Evolutionary conservation across 2,329 filamentous ascomycete genomes (phyloP).

Genomic region (Cercospora nicotianae): DNA sequence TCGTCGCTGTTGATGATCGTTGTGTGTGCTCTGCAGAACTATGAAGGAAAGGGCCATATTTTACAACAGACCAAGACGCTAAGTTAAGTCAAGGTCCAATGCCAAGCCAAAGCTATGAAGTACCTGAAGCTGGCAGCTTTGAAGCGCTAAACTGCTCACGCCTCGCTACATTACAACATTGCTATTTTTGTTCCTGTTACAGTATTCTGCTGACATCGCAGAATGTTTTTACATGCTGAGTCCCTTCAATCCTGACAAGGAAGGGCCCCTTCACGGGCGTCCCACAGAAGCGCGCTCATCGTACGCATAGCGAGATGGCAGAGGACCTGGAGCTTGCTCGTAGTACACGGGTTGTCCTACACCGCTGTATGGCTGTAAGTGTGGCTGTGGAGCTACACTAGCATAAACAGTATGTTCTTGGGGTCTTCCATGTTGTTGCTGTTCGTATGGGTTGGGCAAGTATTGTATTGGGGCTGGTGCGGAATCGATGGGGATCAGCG

Average conservation of each 20-base stretch:
- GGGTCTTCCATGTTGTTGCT: constrained; percentile 24
- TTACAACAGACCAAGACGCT: not conserved
- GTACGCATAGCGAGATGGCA: constrained; percentile 20
- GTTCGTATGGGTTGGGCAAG: constrained; percentile 31
- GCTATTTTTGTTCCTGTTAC: not conserved
- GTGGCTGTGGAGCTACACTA: constrained; percentile 14
- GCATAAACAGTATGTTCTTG: constrained; percentile 24
- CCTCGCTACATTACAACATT: not conserved
- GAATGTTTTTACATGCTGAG: not conserved
- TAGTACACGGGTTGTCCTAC: constrained; percentile 23
- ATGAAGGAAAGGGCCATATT: not conserved
- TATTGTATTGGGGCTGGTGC: constrained; percentile 34
- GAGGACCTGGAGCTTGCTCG: constrained; percentile 8
- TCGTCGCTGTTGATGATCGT: not conserved
- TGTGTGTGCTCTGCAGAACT: not conserved
- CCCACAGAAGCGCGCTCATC: constrained; percentile 27
- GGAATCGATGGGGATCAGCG: constrained; percentile 33
- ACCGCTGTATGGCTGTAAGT: constrained; percentile 21
- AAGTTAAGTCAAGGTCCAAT: not conserved
- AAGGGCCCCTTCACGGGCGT: constrained; percentile 11
- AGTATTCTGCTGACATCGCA: not conserved
- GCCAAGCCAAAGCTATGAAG: not conserved
- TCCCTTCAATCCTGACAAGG: not conserved
- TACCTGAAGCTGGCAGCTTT: not conserved
- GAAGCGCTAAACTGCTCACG: not conserved